These are phyloP conservation scores for Arabidopsis suecica DNA, from an alignment of 345 rosid genomes.

Conservation along the genomic window DNA sequence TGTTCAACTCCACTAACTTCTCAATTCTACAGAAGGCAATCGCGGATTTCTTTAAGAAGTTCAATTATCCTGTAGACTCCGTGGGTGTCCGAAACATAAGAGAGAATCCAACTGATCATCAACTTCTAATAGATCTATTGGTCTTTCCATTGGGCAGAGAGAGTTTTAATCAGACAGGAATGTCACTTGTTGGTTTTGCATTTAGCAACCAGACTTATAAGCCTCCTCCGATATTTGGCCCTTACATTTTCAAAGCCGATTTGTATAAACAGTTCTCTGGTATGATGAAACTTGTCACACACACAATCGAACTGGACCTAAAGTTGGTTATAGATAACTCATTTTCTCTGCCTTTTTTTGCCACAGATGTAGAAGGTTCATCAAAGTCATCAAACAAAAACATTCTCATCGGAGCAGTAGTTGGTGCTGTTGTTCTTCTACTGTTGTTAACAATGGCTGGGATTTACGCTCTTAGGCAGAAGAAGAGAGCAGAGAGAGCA, in stretches of 20 bases:
- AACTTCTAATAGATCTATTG: slow-evolving; percentile 51
- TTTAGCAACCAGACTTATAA: slow-evolving; percentile 69
- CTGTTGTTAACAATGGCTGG: slow-evolving; percentile 64
- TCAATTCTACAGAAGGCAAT: slow-evolving; percentile 45
- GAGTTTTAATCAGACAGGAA: slow-evolving; percentile 54
- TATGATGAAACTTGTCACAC: slow-evolving; percentile 35
- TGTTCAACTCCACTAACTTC: slow-evolving; percentile 50
- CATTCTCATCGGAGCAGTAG: slow-evolving; percentile 72
- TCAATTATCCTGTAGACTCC: slow-evolving; percentile 67
- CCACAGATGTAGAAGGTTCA: slow-evolving; percentile 29
- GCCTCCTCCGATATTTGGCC: slow-evolving; percentile 66
- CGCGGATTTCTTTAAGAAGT: slow-evolving; percentile 34
- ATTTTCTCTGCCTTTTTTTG: background rate
- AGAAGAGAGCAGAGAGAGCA: slow-evolving; percentile 74
- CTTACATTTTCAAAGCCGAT: slow-evolving; percentile 56
- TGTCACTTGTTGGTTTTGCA: slow-evolving; percentile 53
- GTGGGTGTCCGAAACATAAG: slow-evolving; percentile 61
- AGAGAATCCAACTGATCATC: slow-evolving; percentile 50
- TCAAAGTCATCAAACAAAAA: slow-evolving; percentile 52
- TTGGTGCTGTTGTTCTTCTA: slow-evolving; percentile 60
- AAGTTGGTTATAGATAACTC: background rate
- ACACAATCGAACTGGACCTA: background rate
- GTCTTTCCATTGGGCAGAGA: slow-evolving; percentile 62
- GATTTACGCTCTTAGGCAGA: slow-evolving; percentile 70
- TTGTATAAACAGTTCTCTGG: slow-evolving; percentile 56